phyloP scores from a whole-genome alignment of 352 stramenopile species.

The Phytophthora colocasiae region DNA sequence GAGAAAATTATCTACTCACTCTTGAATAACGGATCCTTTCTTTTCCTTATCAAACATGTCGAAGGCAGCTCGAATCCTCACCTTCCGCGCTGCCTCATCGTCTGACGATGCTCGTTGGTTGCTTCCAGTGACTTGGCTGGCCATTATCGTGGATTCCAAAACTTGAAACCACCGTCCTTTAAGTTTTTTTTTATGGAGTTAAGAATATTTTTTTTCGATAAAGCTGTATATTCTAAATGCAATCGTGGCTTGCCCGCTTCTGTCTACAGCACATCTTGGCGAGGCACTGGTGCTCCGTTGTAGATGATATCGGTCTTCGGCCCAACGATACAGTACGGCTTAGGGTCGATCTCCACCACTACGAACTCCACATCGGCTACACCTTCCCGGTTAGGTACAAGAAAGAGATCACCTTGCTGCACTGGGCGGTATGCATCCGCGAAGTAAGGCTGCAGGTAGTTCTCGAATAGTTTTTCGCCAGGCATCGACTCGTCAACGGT shows the following conservation, averaged over 20 bases:
- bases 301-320: conserved; percentile 32
- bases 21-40: conserved; percentile 89
- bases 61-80: conserved; percentile 85
- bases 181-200: too few species aligned
- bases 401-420: conserved; percentile 24
- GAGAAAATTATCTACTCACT: conserved; percentile 39
- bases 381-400: conserved; percentile 5
- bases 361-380: conserved; percentile 27
- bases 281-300: conserved; percentile 24
- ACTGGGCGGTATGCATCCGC: conserved; percentile 20
- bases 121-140: conserved; percentile 39
- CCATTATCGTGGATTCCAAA: conserved; percentile 37
- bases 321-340: conserved; percentile 29
- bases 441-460: conserved; percentile 34
- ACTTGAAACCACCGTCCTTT: too few species aligned
- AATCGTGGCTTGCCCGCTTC: neutral
- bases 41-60: conserved; percentile 94
- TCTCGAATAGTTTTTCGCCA: conserved; percentile 28
- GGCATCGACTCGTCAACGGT: conserved; percentile 20
- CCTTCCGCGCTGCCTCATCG: conserved; percentile 53
- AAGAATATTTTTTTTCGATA: too few species aligned
- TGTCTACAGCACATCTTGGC: conserved; percentile 13
- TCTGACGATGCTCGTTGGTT: conserved; percentile 48
- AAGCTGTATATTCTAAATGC: too few species aligned
- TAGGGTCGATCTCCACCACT: conserved; percentile 23